These are phyloP conservation scores for Gastrolobium bilobum DNA, from an alignment of 306 rosid species.

Conservation along the genomic window DNA sequence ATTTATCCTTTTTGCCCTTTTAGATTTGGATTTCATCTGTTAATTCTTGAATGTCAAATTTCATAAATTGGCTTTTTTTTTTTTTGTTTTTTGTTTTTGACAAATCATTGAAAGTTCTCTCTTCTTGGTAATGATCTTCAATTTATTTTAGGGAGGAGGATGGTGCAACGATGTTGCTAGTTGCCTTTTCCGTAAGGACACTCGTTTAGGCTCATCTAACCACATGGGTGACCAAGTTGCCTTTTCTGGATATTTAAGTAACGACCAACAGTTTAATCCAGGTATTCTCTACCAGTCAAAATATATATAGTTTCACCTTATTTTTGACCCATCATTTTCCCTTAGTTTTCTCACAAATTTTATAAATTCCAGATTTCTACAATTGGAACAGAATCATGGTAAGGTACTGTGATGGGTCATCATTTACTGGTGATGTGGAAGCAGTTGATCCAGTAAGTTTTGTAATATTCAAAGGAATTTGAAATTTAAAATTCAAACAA, in stretches of 20 bases:
- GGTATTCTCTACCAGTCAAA: slow-evolving; percentile 52
- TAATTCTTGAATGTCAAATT: slow-evolving; percentile 6
- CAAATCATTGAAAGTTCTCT: not conserved
- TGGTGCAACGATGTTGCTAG: slow-evolving; percentile 76
- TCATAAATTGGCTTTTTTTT: not conserved
- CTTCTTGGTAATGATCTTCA: slow-evolving; percentile 16
- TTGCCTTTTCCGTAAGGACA: slow-evolving; percentile 69
- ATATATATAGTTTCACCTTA: not conserved
- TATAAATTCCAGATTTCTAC: slow-evolving; percentile 68
- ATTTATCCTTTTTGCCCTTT: too few species aligned
- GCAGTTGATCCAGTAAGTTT: slow-evolving; percentile 73
- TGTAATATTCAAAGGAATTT: not conserved
- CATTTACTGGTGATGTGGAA: slow-evolving; percentile 91
- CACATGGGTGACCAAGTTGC: slow-evolving; percentile 57
- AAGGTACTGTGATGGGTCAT: slow-evolving; percentile 90
- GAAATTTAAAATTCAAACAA: slow-evolving; percentile 4
- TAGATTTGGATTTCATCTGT: not conserved
- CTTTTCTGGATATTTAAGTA: slow-evolving; percentile 68
- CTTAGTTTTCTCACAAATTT: slow-evolving; percentile 21
- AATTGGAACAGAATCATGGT: slow-evolving; percentile 83
- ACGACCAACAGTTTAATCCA: slow-evolving; percentile 63
- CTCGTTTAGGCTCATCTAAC: slow-evolving; percentile 82
- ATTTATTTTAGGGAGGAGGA: slow-evolving; percentile 82
- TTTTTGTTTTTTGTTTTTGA: not conserved
- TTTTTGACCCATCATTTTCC: not conserved